Percentiles rank a stretch among this genome's conserved stretches.
Conservation (phyloP, 2,329 filamentous ascomycete species). For the Pezicula carpinea region DNA sequence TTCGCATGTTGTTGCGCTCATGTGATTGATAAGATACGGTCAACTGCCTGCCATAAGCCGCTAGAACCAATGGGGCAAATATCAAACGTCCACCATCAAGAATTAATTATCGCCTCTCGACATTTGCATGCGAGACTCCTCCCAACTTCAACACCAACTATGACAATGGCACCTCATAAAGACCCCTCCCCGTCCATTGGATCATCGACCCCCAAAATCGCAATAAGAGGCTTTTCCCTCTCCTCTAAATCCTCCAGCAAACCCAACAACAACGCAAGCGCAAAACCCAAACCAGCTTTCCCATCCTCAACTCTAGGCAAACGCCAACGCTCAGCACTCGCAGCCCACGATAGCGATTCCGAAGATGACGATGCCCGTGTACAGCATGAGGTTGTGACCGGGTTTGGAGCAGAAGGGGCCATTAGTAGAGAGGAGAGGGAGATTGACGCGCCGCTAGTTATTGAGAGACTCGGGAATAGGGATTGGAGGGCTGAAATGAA, state of each 20-base stretch:
- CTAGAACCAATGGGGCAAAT: too few relatives aligned
- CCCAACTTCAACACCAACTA: not conserved
- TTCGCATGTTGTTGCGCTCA: too few relatives aligned
- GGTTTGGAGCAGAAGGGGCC: slow-evolving; percentile 45
- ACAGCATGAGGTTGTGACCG: slow-evolving; percentile 44
- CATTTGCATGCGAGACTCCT: not conserved
- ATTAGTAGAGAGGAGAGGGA: slow-evolving; percentile 26
- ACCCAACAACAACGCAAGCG: slow-evolving; percentile 28
- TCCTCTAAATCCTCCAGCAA: slow-evolving; percentile 30
- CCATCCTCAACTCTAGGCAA: slow-evolving; percentile 32
- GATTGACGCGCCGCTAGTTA: slow-evolving; percentile 42
- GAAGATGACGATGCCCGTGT: slow-evolving; percentile 38
- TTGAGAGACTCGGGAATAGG: slow-evolving; percentile 52
- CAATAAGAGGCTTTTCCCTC: slow-evolving; percentile 35
- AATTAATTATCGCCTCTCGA: not conserved
- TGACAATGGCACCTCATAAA: slow-evolving; percentile 22
- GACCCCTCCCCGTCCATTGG: slow-evolving; percentile 13
- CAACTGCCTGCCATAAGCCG: too few relatives aligned
- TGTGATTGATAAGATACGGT: slow-evolving; percentile 2
- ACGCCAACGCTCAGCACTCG: slow-evolving; percentile 35
- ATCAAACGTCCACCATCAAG: too few relatives aligned
- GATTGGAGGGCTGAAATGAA: slow-evolving; percentile 57
- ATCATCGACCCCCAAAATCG: slow-evolving; percentile 25
- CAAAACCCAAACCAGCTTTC: slow-evolving; percentile 15
- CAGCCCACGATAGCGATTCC: slow-evolving; percentile 56